Conservation (phyloP, 441 rosid genomes). For the Biscutella laevigata region DNA sequence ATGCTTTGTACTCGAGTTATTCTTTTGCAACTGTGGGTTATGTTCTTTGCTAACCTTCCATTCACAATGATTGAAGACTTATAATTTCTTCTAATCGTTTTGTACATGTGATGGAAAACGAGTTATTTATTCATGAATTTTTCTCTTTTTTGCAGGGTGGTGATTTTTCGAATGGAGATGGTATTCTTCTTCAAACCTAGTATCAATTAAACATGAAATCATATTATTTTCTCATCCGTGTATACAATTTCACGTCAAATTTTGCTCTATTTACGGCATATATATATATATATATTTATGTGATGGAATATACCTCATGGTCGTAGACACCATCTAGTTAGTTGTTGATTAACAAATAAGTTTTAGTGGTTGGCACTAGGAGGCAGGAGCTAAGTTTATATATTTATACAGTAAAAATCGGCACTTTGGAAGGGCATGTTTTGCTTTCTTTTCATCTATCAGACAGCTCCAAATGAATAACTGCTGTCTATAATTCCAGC, state of each 20-base stretch:
- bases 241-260: not conserved
- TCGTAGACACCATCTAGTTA: not conserved
- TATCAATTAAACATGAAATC: not conserved
- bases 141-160: slow-evolving; percentile 64
- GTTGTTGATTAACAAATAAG: not conserved
- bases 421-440: not conserved
- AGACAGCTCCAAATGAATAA: not conserved
- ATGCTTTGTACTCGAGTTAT: slow-evolving; percentile 9
- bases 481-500: not conserved
- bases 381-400: not conserved
- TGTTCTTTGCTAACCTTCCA: not conserved
- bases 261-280: not conserved
- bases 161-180: slow-evolving; percentile 91
- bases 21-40: not conserved
- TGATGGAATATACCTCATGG: not conserved
- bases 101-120: not conserved
- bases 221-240: not conserved
- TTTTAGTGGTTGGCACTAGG: not conserved
- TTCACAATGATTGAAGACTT: not conserved
- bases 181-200: slow-evolving; percentile 36
- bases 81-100: not conserved
- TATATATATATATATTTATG: not conserved
- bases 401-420: not conserved
- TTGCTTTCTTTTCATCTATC: not conserved
- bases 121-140: slow-evolving; percentile 12